These are phyloP conservation scores for Picocystis sp. DNA, from an alignment of 163 green algal species.

Conservation along the genomic window DNA sequence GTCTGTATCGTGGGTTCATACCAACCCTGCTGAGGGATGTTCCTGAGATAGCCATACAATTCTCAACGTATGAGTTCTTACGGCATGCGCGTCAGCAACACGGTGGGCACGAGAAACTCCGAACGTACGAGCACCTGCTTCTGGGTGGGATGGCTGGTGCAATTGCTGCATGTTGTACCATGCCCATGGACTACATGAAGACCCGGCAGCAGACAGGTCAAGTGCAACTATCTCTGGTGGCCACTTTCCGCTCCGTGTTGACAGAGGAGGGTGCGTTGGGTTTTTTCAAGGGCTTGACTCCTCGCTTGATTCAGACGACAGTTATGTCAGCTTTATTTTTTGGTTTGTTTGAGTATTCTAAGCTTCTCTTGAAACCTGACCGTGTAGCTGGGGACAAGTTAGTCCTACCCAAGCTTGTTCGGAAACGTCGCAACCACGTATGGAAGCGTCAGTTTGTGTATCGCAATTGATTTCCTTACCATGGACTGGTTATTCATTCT, in stretches of 20 bases:
- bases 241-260: slow-evolving; percentile 15
- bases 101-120: slow-evolving; percentile 1
- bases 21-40: slow-evolving; percentile 54
- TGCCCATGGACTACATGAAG: slow-evolving; percentile 58
- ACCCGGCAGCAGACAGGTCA: slow-evolving; percentile 46
- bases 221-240: slow-evolving; percentile 10
- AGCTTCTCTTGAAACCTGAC: slow-evolving; percentile 30
- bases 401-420: slow-evolving; percentile 25
- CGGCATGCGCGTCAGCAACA: slow-evolving; percentile 10
- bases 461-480: neutral
- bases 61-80: slow-evolving; percentile 38
- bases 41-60: slow-evolving; percentile 54
- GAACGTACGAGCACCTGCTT: slow-evolving; percentile 41
- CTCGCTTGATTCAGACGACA: slow-evolving; percentile 38
- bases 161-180: slow-evolving; percentile 39
- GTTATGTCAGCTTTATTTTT: slow-evolving; percentile 56
- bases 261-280: slow-evolving; percentile 17
- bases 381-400: slow-evolving; percentile 16
- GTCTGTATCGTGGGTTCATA: slow-evolving; percentile 47
- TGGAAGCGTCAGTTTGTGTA: slow-evolving; percentile 40
- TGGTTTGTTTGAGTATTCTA: slow-evolving; percentile 52
- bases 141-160: slow-evolving; percentile 45
- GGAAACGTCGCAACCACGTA: slow-evolving; percentile 26
- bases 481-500: too few relatives aligned
- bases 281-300: slow-evolving; percentile 35